Evolutionary conservation across 2,329 filamentous ascomycete species (phyloP), one percentile per base, ranked within the genome.

Genomic region (Verticillium longisporum): DNA sequence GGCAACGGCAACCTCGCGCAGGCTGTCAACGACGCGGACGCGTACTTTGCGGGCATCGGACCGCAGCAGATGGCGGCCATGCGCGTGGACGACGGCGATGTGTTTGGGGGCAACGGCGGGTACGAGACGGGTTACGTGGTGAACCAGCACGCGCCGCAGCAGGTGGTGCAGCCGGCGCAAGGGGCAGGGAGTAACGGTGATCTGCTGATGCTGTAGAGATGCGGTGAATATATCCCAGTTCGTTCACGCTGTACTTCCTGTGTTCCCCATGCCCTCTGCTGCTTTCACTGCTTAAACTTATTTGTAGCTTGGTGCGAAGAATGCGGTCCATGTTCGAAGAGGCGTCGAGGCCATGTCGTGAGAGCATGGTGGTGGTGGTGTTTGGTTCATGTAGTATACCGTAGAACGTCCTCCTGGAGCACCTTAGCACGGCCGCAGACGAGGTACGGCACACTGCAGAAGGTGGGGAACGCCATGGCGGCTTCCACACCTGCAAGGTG

Each of bases 31-130:
- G 92, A 95, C 60, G 94, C 93, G 10, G 94, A 97, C 70, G 86
- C 88, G 15, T 97, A 97, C 75, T 98, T 97, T 74, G 88, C 90
- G 15, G 89, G 87, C 55, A 80, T 92, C n/a, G 87, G 88, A 1
- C 84, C 78, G 62, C 85, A 88, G 72, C 88, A 90, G 71, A 90
- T 92, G 88, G 86, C 85, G 4, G 82, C 84, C 15, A 85, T 93
- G 84, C 81, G 83, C 61, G 80, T 92, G 61, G 85, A 88, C 56
- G 79, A 81, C 61, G 79, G 86, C 55, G 88, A 88, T 66, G 84
- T 84, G 14, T 88, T 88, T 70, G 86, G 86, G 21, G 86, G 85
- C 57, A 82, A 80, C 36, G 80, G 79, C 26, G 80, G 79, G 56
- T 77, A 77, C 56, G 78, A 80, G 64, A 78, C 80, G 62, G 82